Evolutionary conservation across 257 asterid species (phyloP).

Genomic region (Jacaranda mimosifolia): DNA sequence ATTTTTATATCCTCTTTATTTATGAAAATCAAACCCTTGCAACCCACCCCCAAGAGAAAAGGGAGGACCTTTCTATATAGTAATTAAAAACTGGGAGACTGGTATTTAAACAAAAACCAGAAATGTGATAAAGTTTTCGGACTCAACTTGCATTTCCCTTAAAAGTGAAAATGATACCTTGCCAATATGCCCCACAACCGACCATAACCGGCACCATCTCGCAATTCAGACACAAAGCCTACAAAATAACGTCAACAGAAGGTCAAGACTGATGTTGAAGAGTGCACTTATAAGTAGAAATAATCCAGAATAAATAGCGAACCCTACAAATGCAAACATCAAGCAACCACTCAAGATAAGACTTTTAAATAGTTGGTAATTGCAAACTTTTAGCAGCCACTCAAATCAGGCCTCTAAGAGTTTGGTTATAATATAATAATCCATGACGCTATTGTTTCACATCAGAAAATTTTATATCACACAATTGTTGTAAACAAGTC

Average conservation of each 20-base stretch:
- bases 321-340: conserved; percentile 23
- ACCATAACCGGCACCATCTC: conserved; percentile 91
- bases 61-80: not conserved
- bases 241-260: conserved; percentile 33
- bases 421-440: not conserved
- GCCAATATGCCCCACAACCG: conserved; percentile 92
- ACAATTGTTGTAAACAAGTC: conserved; percentile 17
- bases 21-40: not conserved
- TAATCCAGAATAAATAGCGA: conserved; percentile 18
- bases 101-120: not conserved
- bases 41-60: not conserved
- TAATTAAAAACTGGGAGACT: not conserved
- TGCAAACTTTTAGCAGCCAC: conserved; percentile 20
- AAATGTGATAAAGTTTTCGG: not conserved
- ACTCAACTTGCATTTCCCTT: conserved; percentile 10
- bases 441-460: not conserved
- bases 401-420: conserved; percentile 1
- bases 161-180: conserved; percentile 59
- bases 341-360: conserved; percentile 23
- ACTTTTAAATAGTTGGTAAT: not conserved
- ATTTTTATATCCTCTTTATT: not conserved
- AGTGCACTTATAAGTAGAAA: conserved; percentile 9
- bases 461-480: not conserved
- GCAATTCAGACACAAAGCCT: conserved; percentile 82
- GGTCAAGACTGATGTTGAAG: conserved; percentile 22